phyloP scores from a whole-genome alignment of 768 basidiomycete species.

The Saitozyma podzolica region DNA sequence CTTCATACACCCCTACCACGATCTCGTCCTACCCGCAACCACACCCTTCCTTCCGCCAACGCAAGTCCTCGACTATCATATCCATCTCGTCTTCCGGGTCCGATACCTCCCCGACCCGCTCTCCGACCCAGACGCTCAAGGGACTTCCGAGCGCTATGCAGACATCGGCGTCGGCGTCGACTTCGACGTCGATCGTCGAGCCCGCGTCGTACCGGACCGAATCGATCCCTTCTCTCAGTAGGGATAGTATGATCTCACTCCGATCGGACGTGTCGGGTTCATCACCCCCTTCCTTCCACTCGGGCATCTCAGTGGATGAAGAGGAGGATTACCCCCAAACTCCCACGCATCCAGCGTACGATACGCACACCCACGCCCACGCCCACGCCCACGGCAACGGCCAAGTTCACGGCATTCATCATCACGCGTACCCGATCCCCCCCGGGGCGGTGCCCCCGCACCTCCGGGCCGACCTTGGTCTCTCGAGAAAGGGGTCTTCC shows the following conservation, averaged over 20 bases:
- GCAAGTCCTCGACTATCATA: neutral
- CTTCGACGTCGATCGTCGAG: neutral
- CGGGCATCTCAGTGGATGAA: neutral
- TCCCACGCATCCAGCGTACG: neutral
- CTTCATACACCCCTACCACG: neutral
- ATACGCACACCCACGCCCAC: too few relatives aligned
- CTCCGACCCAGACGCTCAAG: neutral
- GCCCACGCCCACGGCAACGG: too few relatives aligned
- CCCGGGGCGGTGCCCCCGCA: slow-evolving; percentile 5
- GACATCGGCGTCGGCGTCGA: neutral
- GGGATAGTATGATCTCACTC: neutral
- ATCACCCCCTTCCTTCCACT: neutral
- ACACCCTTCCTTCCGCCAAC: neutral
- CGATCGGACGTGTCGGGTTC: neutral
- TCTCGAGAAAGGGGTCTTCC: slow-evolving; percentile 7
- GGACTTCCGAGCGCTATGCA: neutral
- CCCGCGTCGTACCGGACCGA: neutral
- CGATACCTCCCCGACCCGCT: neutral
- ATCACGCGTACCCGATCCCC: neutral
- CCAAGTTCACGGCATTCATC: neutral
- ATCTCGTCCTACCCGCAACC: neutral
- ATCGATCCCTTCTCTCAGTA: neutral
- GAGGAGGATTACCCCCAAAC: neutral
- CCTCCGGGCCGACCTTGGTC: neutral
- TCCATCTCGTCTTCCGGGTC: neutral